Evolutionary conservation across 345 rosid genomes (phyloP).

Genomic region (Pseudoturritis turrita): DNA sequence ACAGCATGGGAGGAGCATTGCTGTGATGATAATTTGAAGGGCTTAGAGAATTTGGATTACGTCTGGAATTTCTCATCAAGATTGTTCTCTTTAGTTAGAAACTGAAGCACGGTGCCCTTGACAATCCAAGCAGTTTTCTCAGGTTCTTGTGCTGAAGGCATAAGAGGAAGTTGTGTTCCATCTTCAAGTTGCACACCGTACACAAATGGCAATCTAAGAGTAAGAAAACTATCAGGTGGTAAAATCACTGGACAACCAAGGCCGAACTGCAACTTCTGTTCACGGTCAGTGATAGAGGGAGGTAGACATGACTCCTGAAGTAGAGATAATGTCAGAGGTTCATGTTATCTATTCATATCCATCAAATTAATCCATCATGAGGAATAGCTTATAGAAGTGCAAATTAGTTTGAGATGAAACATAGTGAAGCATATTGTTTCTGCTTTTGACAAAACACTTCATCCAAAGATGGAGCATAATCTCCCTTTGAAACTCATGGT

Average conservation of each 20-base stretch:
- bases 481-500: not conserved
- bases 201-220: slow-evolving; percentile 70
- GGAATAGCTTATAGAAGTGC: not conserved
- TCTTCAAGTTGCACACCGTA: slow-evolving; percentile 66
- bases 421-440: not conserved
- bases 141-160: slow-evolving; percentile 58
- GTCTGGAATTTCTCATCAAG: slow-evolving; percentile 26
- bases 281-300: slow-evolving; percentile 39
- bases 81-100: slow-evolving; percentile 49
- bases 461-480: not conserved
- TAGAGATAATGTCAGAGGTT: not conserved
- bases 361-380: not conserved
- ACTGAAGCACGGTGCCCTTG: slow-evolving; percentile 59
- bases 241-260: slow-evolving; percentile 65
- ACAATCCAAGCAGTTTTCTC: slow-evolving; percentile 74
- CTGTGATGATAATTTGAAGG: slow-evolving; percentile 11
- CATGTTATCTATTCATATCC: not conserved
- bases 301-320: slow-evolving; percentile 66
- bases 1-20: slow-evolving; percentile 5
- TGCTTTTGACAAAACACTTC: not conserved
- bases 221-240: slow-evolving; percentile 80
- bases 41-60: slow-evolving; percentile 19
- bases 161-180: slow-evolving; percentile 48
- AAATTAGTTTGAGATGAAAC: not conserved
- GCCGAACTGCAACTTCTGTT: slow-evolving; percentile 54